Percentiles rank a stretch among this genome's conserved stretches.
phyloP scores from a whole-genome alignment of 441 rosid genomes.

The Corymbia calophylla region DNA sequence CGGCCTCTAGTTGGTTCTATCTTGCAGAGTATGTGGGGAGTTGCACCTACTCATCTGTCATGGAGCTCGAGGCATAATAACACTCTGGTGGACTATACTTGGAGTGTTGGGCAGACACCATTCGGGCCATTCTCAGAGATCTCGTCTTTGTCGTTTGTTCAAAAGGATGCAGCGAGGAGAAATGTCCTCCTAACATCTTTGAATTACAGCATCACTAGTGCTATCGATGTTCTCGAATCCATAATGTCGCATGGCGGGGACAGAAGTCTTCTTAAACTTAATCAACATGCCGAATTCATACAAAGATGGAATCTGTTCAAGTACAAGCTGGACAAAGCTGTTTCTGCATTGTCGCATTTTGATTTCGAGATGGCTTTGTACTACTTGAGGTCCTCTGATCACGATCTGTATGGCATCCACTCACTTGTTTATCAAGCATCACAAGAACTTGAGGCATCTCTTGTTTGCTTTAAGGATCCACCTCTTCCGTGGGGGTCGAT shows the following conservation, averaged over 20 bases:
- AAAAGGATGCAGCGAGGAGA: slow-evolving; percentile 88
- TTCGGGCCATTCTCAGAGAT: slow-evolving; percentile 92
- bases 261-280: slow-evolving; percentile 54
- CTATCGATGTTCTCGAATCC: slow-evolving; percentile 64
- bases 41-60: slow-evolving; percentile 74
- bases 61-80: slow-evolving; percentile 85
- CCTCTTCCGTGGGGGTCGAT: slow-evolving; percentile 79
- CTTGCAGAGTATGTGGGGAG: slow-evolving; percentile 98
- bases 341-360: slow-evolving; percentile 72
- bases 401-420: slow-evolving; percentile 73
- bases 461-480: slow-evolving; percentile 88
- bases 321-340: slow-evolving; percentile 75
- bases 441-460: slow-evolving; percentile 79
- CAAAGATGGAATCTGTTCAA: slow-evolving; percentile 84
- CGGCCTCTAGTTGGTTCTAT: slow-evolving; percentile 85
- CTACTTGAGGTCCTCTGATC: slow-evolving; percentile 70
- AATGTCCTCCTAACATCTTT: slow-evolving; percentile 64
- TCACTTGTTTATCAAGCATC: slow-evolving; percentile 71
- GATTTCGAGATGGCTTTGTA: slow-evolving; percentile 82
- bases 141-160: slow-evolving; percentile 71
- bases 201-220: slow-evolving; percentile 75
- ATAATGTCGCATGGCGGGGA: slow-evolving; percentile 78
- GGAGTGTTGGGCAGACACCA: slow-evolving; percentile 96
- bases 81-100: slow-evolving; percentile 83
- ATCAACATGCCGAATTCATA: slow-evolving; percentile 46